Base-by-base conservation (phyloP, 2,329 filamentous ascomycete species). In the Juglanconis sp. region DNA sequence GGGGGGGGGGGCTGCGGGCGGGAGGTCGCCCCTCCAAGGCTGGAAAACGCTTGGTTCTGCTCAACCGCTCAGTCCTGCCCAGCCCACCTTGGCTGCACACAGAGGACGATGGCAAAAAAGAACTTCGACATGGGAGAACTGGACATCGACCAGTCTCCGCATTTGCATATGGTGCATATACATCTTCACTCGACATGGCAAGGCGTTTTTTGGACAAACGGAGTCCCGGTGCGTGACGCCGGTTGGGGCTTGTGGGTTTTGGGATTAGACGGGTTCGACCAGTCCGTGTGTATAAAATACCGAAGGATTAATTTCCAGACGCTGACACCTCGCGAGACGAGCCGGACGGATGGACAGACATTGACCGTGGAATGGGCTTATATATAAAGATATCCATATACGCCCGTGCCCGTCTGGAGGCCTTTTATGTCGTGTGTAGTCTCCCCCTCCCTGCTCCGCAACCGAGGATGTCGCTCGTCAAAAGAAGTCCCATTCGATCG, bases 161-260 rank as follows among this genome's bases (percentile, higher is more conserved):
- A 24, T 24, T 24, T 57, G 40, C 38, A 59, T 36, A 35, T 50
- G 59, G 57, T 60, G 30, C 53, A 49, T 56, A 61, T 61, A 65
- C 50, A 60, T 53, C 60, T 57, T 63, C 59, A 61, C 57, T 64
- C 59, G 56, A 64, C 59, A 62, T 58, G 57, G 53, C 61, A 63
- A 53, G 61, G 61, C 61, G 61, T 63, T 63, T 35, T 54, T 60
- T 57, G 59, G 38, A 50, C 17, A 17, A 42, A 40, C 24, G 57
- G 51, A 46, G 44, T 48, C 53, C 30, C 34, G 44, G 50, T 36
- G 44, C 31, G 51, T 36, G 38, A 42, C 57, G 50, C 38, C 17
- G 46, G 13, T 35, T 11, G 35, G 44, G 53, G 38, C 31, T 56
- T 53, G 32, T 10, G 30, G 36, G 24, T 47, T 11, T 17, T 13